Evolutionary conservation across 495 filamentous ascomycete species (phyloP), one percentile per base, ranked within the genome.

Genomic region (Penicillium diatomitis): DNA sequence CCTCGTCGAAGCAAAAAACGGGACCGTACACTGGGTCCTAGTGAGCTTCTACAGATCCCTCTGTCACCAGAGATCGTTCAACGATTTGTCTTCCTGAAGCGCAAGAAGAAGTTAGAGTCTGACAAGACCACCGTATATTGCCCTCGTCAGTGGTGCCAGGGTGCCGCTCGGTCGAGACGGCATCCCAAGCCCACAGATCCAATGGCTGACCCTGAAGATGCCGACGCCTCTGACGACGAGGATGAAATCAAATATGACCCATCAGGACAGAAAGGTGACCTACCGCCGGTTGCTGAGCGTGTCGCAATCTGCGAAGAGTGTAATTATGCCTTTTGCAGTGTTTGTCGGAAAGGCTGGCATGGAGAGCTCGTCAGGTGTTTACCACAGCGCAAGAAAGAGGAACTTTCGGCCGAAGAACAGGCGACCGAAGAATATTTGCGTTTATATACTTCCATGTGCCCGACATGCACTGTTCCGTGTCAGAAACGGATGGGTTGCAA

Each of bases 401-500:
- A 90, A 32, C 30, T 31, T 6, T 84, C 87, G 0, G 82, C 73
- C 46, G 92, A 96, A 59, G 92, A 98, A 49, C 77, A 85, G 46
- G 87, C 87, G 1, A 87, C 86, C 4, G 72, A 90, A 46, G 83
- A 91, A 37, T 98, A 90, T 59, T 70, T 98, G 50, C 73, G 73
- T 36, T 52, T 79, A 33, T 82, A 96, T 68, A 94, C 91, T 0
- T 86, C 88, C 0, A 80, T 82, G 7, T 98, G 92, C 60, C 92
- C 92, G n/a, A 90, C 87, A 4, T 98, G 92, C 64, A 77, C 69
- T n/a, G 80, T 84, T 2, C 87, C 86, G 0, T 83, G 82, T 20
- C 86, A 96, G 56, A 98, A 98, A 69, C 86, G 82, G 8, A 81
- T 87, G 56, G 92, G 92, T 32, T 98, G 92, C 79, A 98, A 98